Base-by-base conservation (phyloP, 805 yeast genomes). In the Myxozyma melibiosi region DNA sequence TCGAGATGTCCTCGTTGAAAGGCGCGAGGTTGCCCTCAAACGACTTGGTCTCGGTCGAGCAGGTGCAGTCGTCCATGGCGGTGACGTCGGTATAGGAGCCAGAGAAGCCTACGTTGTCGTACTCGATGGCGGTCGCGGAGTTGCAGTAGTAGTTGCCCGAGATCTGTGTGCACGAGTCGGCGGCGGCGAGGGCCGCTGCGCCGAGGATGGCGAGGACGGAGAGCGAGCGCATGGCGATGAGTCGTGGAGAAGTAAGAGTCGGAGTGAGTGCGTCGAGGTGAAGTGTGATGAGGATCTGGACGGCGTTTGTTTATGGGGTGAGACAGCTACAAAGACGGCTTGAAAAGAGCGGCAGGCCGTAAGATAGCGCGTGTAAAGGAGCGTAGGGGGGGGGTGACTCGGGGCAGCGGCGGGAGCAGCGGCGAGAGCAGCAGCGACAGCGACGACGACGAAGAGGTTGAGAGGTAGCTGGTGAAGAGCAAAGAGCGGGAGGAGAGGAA, bases 51-150 rank as follows among this genome's bases (percentile, higher is more conserved):
- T 76, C 66, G 62, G 83, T 84, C n/a, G 86, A 68, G 71, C 97
- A 90, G 11, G 85, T 67, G 58, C 74, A 58, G 69, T 81, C 83
- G 73, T 85, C 84, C 96, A 94, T 91, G 68, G 72, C 65, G 64
- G 91, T 85, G 65, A 94, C 90, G 65, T 86, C 91, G 66, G 77
- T 68, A 78, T 88, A 94, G 22, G 90, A 75, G 65, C 97, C 97
- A 22, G 94, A 80, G 73, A 79, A 89, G 34, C 98, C 98, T 57
- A 94, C 81, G 65, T 84, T 83, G 44, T 77, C 64, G 78, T 87
- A 89, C 57, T 78, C 76, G 59, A 88, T 78, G 61, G 88, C 91
- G 61, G 74, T 68, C 51, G 88, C 88, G 63, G 82, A 74, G 64
- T 81, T 74, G 77, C 97, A 90, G 82, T 86, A 91, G 79, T 85